These are phyloP conservation scores for Colletotrichum sojae DNA, from an alignment of 2,329 filamentous ascomycete species.

Conservation along the genomic window DNA sequence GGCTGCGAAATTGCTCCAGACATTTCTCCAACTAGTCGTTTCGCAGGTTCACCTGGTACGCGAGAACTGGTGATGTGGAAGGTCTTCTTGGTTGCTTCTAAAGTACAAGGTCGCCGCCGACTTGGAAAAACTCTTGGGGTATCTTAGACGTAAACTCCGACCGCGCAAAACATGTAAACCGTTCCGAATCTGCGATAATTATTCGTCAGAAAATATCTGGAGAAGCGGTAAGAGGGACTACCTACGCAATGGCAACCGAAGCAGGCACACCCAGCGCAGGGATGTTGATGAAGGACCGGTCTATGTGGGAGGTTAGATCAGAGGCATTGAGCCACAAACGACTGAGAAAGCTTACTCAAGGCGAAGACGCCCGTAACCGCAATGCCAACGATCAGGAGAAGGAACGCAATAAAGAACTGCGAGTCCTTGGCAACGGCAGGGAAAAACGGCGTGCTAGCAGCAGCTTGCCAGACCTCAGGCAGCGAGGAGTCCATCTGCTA, in stretches of 20 bases:
- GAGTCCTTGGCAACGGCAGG: constrained; percentile 84
- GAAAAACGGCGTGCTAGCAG: constrained; percentile 86
- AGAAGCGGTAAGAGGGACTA: constrained; percentile 40
- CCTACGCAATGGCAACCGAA: constrained; percentile 91
- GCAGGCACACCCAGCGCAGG: constrained; percentile 86
- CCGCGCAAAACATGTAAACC: constrained; percentile 98
- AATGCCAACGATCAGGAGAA: constrained; percentile 80
- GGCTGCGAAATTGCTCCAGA: constrained; percentile 45
- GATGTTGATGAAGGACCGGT: constrained; percentile 85
- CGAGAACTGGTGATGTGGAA: constrained; percentile 19
- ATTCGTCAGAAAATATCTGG: constrained; percentile 25
- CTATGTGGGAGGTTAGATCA: constrained; percentile 62
- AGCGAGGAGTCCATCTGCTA: constrained; percentile 81
- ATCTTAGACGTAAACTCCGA: constrained; percentile 95
- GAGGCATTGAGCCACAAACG: background rate
- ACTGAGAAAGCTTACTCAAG: constrained; percentile 75
- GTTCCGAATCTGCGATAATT: constrained; percentile 80
- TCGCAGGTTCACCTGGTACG: constrained; percentile 28
- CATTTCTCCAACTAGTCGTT: constrained; percentile 32
- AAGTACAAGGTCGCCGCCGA: constrained; percentile 40
- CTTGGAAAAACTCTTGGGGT: constrained; percentile 53
- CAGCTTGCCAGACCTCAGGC: constrained; percentile 93
- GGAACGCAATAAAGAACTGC: constrained; percentile 87
- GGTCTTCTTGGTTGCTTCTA: constrained; percentile 42
- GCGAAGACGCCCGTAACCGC: constrained; percentile 84